Evolutionary conservation across 1,284 basidiomycete species (phyloP).

Genomic region (Abortiporus biennis): DNA sequence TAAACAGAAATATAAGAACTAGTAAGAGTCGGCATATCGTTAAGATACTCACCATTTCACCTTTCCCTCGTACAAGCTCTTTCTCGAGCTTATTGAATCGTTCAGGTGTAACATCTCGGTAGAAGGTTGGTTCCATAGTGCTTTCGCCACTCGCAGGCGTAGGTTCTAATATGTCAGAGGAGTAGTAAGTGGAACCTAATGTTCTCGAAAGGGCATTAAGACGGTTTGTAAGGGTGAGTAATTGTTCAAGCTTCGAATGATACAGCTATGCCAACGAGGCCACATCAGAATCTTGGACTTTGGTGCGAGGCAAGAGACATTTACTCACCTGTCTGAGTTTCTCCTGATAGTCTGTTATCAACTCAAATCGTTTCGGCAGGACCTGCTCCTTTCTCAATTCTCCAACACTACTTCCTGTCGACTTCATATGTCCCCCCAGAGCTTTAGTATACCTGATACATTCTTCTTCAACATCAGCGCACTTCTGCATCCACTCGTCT

Average conservation of each 20-base stretch:
- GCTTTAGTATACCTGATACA: slow-evolving; percentile 60
- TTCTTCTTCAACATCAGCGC: slow-evolving; percentile 52
- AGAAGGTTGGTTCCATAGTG: slow-evolving; percentile 31
- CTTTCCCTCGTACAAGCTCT: slow-evolving; percentile 73
- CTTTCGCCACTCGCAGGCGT: slow-evolving; percentile 35
- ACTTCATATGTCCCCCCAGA: slow-evolving; percentile 63
- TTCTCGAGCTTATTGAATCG: slow-evolving; percentile 74
- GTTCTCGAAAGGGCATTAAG: slow-evolving; percentile 51
- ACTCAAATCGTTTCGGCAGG: slow-evolving; percentile 61
- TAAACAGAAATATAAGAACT: slow-evolving; percentile 22
- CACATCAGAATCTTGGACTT: background rate
- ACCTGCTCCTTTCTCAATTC: slow-evolving; percentile 57
- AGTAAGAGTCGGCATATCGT: background rate
- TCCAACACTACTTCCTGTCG: slow-evolving; percentile 45
- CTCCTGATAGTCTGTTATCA: slow-evolving; percentile 61
- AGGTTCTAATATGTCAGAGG: slow-evolving; percentile 49
- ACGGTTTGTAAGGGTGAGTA: slow-evolving; percentile 59
- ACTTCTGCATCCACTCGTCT: slow-evolving; percentile 60
- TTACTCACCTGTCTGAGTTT: slow-evolving; percentile 70
- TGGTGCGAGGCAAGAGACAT: background rate
- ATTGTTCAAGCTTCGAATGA: slow-evolving; percentile 73
- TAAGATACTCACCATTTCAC: slow-evolving; percentile 59
- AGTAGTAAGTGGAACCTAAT: slow-evolving; percentile 56
- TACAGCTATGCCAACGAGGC: slow-evolving; percentile 44
- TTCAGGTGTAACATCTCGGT: slow-evolving; percentile 70